Evolutionary conservation across 441 rosid species (phyloP).

Genomic region (Heliophila coronopifolia): DNA sequence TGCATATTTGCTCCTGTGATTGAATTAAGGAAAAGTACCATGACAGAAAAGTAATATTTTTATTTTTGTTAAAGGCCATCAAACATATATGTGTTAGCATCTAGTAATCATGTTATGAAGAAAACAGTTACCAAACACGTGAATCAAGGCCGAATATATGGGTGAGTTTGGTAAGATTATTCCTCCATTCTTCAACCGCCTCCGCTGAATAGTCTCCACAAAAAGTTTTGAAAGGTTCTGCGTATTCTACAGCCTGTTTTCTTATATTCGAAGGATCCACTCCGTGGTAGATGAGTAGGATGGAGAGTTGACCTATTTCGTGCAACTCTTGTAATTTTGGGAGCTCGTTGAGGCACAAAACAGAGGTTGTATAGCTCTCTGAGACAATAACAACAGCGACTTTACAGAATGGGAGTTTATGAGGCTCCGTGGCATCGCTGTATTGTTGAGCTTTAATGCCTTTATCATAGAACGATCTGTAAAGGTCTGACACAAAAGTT

Average conservation of each 20-base stretch:
- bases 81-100: too few species aligned
- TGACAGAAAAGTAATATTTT: too few species aligned
- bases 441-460: too few species aligned
- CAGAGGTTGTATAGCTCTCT: conserved; percentile 10
- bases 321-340: not conserved
- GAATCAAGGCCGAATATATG: conserved; percentile 24
- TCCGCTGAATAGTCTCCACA: conserved; percentile 12
- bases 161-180: conserved; percentile 35
- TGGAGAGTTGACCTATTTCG: not conserved
- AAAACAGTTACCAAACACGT: conserved; percentile 6
- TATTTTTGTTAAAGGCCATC: too few species aligned
- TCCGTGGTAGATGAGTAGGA: conserved; percentile 29
- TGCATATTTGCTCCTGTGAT: conserved; percentile 4
- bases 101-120: not conserved
- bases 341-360: conserved; percentile 15
- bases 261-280: conserved; percentile 29
- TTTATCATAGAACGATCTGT: too few species aligned
- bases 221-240: conserved; percentile 9
- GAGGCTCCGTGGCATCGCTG: too few species aligned
- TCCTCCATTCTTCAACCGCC: conserved; percentile 33
- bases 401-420: too few species aligned
- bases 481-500: too few species aligned
- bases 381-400: conserved; percentile 5
- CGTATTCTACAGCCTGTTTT: conserved; percentile 19
- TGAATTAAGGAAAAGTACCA: too few species aligned